Conservation (phyloP, 768 basidiomycete species). For the Suillus paluster region DNA sequence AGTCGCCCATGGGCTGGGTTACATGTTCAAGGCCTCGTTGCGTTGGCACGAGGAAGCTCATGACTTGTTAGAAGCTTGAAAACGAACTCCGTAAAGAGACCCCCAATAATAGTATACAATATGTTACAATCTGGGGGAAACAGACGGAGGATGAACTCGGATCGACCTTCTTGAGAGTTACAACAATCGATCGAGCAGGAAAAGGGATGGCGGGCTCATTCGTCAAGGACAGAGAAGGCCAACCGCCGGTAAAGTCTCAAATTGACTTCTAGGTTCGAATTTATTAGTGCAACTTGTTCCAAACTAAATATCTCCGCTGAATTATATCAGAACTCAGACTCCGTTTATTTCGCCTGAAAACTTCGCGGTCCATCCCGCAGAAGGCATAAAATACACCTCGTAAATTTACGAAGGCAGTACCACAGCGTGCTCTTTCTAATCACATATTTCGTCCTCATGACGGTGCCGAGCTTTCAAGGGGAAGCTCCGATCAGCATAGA, state of each 20-base stretch:
- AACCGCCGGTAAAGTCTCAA: constrained; percentile 10
- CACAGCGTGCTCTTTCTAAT: background rate
- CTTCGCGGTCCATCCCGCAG: background rate
- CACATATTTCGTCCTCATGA: constrained; percentile 8
- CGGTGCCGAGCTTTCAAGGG: constrained; percentile 28
- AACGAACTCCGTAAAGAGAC: constrained; percentile 22
- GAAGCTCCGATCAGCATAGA: constrained; percentile 32
- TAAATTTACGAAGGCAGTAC: constrained; percentile 8
- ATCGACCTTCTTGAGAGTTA: constrained; percentile 14
- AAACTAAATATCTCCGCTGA: constrained; percentile 32
- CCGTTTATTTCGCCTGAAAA: constrained; percentile 9
- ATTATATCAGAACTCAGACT: constrained; percentile 14
- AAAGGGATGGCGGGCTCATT: constrained; percentile 10
- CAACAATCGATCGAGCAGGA: constrained; percentile 18
- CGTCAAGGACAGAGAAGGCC: background rate
- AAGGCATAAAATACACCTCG: constrained; percentile 1
- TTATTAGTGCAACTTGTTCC: constrained; percentile 21
- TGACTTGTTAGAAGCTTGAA: constrained; percentile 25
- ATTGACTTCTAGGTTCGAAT: constrained; percentile 22
- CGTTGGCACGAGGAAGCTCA: constrained; percentile 40
- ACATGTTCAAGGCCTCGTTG: constrained; percentile 36
- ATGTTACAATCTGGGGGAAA: constrained; percentile 19
- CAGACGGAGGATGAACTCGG: constrained; percentile 24
- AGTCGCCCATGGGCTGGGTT: constrained; percentile 29
- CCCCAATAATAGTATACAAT: constrained; percentile 24